Evolutionary conservation across 306 rosid species (phyloP).

Genomic region (Morella rubra): DNA sequence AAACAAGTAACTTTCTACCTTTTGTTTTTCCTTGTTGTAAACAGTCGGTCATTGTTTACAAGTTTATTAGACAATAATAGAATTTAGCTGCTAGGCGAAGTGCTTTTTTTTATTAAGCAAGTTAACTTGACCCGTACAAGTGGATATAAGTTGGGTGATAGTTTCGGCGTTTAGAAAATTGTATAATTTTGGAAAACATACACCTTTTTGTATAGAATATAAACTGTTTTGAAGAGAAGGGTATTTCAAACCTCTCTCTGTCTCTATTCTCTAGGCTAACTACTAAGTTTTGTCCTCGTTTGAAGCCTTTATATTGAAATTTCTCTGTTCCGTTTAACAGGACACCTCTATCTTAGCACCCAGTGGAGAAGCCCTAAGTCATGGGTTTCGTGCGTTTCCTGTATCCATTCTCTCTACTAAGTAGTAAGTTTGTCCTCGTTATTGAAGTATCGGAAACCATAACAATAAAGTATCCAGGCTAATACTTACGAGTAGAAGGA

Average conservation of each 20-base stretch:
- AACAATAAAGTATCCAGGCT: not conserved
- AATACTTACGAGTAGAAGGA: not conserved
- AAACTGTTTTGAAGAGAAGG: not conserved
- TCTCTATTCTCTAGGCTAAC: not conserved
- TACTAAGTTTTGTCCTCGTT: no score
- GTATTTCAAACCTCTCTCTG: not conserved
- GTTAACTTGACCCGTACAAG: no score
- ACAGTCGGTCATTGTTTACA: no score
- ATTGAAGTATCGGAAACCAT: no score
- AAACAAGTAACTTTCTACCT: no score
- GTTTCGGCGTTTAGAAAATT: no score
- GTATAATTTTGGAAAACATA: no score
- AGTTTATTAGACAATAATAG: no score
- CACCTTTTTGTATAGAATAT: not conserved
- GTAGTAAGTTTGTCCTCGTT: not conserved
- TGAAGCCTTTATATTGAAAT: not conserved
- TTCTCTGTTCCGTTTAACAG: not conserved
- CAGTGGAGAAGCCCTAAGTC: not conserved
- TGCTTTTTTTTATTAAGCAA: no score
- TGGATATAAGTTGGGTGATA: no score
- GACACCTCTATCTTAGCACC: not conserved
- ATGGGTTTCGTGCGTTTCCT: not conserved
- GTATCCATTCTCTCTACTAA: not conserved
- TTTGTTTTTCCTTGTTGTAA: no score
- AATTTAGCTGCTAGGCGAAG: no score